phyloP scores from a whole-genome alignment of 208 protist genomes.

The Herpetomonas tarakana region DNA sequence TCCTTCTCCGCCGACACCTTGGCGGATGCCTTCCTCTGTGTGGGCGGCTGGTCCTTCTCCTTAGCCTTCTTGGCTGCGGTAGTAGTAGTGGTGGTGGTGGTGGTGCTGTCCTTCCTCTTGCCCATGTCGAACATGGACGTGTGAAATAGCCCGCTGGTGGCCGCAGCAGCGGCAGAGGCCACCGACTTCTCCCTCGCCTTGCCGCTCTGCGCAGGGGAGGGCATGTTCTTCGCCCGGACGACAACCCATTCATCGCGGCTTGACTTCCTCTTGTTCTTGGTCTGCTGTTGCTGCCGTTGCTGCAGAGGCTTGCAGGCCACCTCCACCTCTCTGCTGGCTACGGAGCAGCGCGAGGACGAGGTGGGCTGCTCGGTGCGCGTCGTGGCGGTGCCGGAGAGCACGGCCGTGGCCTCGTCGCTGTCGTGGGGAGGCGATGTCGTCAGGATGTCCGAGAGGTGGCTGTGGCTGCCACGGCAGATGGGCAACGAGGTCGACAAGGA shows the following conservation, averaged over 20 bases:
- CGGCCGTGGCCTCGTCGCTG: neutral
- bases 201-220: no score
- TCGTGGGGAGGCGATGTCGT: neutral
- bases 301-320: neutral
- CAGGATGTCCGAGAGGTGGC: neutral
- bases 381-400: neutral
- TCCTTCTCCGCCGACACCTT: no score
- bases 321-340: neutral
- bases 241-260: conserved; percentile 5
- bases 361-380: neutral
- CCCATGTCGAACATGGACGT: neutral
- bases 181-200: neutral
- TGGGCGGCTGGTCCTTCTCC: no score
- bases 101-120: neutral
- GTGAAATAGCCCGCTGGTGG: neutral
- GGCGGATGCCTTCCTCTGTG: no score
- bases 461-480: neutral
- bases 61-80: neutral
- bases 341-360: neutral
- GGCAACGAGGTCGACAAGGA: neutral
- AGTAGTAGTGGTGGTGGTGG: neutral
- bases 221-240: conserved; percentile 10
- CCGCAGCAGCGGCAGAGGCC: neutral
- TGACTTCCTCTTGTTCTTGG: conserved; percentile 4
- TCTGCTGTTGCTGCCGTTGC: neutral